These are phyloP conservation scores for Penicillium longicatenatum DNA, from an alignment of 495 filamentous ascomycete species.

Conservation along the genomic window DNA sequence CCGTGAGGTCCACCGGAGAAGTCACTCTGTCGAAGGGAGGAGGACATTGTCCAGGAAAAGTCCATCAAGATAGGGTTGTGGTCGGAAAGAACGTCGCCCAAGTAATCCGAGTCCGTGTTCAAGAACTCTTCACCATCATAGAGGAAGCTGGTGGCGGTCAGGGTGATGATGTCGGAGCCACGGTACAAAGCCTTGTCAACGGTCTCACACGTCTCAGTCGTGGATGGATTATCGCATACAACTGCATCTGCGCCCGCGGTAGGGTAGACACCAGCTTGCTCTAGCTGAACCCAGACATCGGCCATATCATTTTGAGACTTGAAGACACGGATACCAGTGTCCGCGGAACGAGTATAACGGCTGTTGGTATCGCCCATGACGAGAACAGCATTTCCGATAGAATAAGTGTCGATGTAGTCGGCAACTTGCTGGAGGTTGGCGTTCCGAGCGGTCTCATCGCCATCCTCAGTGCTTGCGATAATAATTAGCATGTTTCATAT, in stretches of 20 bases:
- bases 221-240: slow-evolving; percentile 52
- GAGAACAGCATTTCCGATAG: slow-evolving; percentile 58
- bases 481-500: neutral
- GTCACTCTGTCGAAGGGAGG: slow-evolving; percentile 44
- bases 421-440: slow-evolving; percentile 58
- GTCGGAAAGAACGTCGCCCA: slow-evolving; percentile 53
- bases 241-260: slow-evolving; percentile 33
- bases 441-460: slow-evolving; percentile 52
- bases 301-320: slow-evolving; percentile 43
- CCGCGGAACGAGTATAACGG: slow-evolving; percentile 54
- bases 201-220: slow-evolving; percentile 54
- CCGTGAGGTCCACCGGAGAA: slow-evolving; percentile 57
- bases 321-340: slow-evolving; percentile 51
- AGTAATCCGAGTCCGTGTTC: slow-evolving; percentile 43
- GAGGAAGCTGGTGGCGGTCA: slow-evolving; percentile 44
- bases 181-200: slow-evolving; percentile 67
- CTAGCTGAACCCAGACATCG: slow-evolving; percentile 56
- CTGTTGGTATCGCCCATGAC: slow-evolving; percentile 63
- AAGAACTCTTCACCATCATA: slow-evolving; percentile 56
- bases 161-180: slow-evolving; percentile 42
- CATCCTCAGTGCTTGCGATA: slow-evolving; percentile 33
- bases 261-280: slow-evolving; percentile 46
- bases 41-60: slow-evolving; percentile 51
- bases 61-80: slow-evolving; percentile 60
- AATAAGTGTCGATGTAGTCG: slow-evolving; percentile 53